Percentiles rank a stretch among this genome's conserved stretches.
Evolutionary conservation across 2,329 filamentous ascomycete genomes (phyloP).

Genomic region (Aureobasidium musti): DNA sequence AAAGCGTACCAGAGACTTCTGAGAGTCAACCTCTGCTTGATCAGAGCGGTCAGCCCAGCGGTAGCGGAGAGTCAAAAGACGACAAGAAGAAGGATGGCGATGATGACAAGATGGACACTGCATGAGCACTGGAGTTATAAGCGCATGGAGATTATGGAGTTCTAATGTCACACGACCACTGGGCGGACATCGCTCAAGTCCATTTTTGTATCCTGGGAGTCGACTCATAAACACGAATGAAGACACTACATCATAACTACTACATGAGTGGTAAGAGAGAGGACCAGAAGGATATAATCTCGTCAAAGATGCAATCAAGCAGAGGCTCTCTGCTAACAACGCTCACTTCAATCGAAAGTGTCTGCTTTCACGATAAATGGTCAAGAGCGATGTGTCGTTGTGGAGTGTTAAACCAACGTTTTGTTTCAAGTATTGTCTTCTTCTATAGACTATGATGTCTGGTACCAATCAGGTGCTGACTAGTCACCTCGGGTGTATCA

Average conservation of each 20-base stretch:
- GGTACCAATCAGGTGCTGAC: background rate
- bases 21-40: slow-evolving; percentile 63
- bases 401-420: background rate
- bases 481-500: background rate
- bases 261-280: background rate
- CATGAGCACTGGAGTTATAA: slow-evolving; percentile 48
- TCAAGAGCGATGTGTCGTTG: background rate
- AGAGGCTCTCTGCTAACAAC: too few relatives aligned
- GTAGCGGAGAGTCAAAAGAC: slow-evolving; percentile 56
- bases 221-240: background rate
- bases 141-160: slow-evolving; percentile 26
- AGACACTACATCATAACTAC: background rate
- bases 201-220: slow-evolving; percentile 1
- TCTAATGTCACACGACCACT: slow-evolving; percentile 19
- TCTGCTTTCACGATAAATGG: too few relatives aligned
- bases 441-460: background rate
- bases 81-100: slow-evolving; percentile 55
- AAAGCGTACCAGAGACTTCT: slow-evolving; percentile 74
- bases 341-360: too few relatives aligned
- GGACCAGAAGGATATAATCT: too few relatives aligned
- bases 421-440: too few relatives aligned
- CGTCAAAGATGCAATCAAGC: too few relatives aligned
- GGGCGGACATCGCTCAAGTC: background rate
- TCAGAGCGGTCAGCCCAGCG: slow-evolving; percentile 65
- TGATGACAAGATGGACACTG: slow-evolving; percentile 87